Evolutionary conservation across 192 early-diverging fungal species (phyloP).

Genomic region (Jimgerdemannia flammicorona): DNA sequence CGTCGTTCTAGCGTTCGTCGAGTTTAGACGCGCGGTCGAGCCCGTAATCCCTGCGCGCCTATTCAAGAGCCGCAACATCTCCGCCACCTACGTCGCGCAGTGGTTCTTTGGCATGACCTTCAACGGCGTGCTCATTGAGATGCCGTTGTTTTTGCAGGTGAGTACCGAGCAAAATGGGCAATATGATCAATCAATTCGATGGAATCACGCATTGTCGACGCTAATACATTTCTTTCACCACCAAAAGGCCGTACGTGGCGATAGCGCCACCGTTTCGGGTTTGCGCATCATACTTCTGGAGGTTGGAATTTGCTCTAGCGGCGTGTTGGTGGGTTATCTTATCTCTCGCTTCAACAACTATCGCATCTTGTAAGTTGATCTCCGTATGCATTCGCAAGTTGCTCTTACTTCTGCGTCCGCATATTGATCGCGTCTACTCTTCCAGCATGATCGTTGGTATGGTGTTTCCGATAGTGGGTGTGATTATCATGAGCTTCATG

Average conservation of each 20-base stretch:
- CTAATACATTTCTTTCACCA: neutral
- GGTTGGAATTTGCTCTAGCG: constrained; percentile 13
- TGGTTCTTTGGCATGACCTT: constrained; percentile 37
- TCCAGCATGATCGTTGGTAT: neutral
- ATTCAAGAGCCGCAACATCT: constrained; percentile 48
- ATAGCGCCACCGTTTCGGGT: constrained; percentile 41
- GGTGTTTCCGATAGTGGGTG: neutral
- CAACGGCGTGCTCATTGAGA: constrained; percentile 18
- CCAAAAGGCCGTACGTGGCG: constrained; percentile 48
- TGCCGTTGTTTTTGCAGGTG: constrained; percentile 34
- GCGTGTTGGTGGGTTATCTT: constrained; percentile 14
- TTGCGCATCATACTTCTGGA: constrained; percentile 36
- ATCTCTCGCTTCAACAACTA: constrained; percentile 31
- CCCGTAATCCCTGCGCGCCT: constrained; percentile 59
- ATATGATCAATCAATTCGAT: neutral
- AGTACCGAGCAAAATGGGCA: neutral
- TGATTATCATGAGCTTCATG: neutral
- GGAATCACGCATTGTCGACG: neutral
- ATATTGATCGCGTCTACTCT: constrained; percentile 18
- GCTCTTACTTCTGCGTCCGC: neutral
- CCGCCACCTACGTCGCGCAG: constrained; percentile 21
- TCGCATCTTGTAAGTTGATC: constrained; percentile 58
- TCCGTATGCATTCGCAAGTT: neutral
- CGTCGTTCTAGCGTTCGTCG: constrained; percentile 24
- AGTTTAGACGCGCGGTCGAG: constrained; percentile 49